Percentiles rank a stretch among this genome's conserved stretches.
These are phyloP conservation scores for Cutaneotrichosporon arboriforme DNA, from an alignment of 1,284 basidiomycete genomes.

Conservation along the genomic window DNA sequence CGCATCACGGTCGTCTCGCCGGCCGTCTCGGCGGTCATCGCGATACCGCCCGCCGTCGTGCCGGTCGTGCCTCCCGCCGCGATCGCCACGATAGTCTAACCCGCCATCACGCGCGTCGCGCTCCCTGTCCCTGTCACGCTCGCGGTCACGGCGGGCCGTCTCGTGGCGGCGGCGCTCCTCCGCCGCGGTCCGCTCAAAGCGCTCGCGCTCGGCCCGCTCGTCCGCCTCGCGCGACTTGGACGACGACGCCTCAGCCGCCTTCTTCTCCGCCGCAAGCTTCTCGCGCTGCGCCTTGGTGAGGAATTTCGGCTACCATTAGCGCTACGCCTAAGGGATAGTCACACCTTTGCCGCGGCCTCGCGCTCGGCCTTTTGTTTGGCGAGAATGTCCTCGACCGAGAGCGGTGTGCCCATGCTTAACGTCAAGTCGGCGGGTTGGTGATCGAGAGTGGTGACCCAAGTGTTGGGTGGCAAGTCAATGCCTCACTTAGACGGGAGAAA, in stretches of 20 bases:
- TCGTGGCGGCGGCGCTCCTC: constrained; percentile 55
- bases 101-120: constrained; percentile 13
- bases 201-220: constrained; percentile 60
- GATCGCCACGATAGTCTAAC: constrained; percentile 18
- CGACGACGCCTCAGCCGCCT: constrained; percentile 68
- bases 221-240: constrained; percentile 52
- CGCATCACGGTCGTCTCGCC: constrained; percentile 1
- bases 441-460: background rate
- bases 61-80: constrained; percentile 15
- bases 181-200: constrained; percentile 68
- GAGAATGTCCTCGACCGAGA: constrained; percentile 66
- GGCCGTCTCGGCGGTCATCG: background rate
- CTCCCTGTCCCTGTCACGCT: constrained; percentile 5
- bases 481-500: background rate
- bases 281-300: constrained; percentile 80
- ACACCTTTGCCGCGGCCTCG: constrained; percentile 79
- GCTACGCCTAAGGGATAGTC: constrained; percentile 13
- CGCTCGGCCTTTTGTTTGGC: constrained; percentile 80
- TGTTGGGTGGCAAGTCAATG: background rate
- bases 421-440: background rate
- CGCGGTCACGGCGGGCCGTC: constrained; percentile 13
- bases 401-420: constrained; percentile 21
- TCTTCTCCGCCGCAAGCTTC: constrained; percentile 76
- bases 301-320: constrained; percentile 67
- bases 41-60: constrained; percentile 3